A percentile compares a stretch with the other conserved stretches of the same genome.
Evolutionary conservation across 2,329 filamentous ascomycete species (phyloP).

Genomic region (Alternaria arbusti): DNA sequence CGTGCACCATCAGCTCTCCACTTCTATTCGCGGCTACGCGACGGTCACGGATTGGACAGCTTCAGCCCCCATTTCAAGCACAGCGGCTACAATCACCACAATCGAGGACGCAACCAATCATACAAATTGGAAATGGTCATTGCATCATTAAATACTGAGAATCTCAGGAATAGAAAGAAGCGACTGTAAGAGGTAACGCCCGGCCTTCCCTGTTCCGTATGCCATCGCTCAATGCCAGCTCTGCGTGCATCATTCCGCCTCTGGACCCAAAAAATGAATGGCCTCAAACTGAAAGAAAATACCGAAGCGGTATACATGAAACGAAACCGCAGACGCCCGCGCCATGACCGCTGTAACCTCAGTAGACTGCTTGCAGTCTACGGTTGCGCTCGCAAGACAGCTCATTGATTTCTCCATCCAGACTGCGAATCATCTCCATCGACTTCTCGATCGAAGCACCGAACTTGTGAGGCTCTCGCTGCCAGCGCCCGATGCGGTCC

Average conservation of each 20-base stretch:
- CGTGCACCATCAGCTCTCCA: conserved; percentile 44
- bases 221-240: conserved; percentile 36
- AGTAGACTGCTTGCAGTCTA: conserved; percentile 44
- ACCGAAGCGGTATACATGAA: conserved; percentile 45
- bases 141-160: conserved; percentile 40
- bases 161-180: conserved; percentile 38
- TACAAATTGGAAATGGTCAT: conserved; percentile 30
- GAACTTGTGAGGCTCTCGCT: conserved; percentile 68
- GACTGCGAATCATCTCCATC: conserved; percentile 73
- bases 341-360: conserved; percentile 26
- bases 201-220: conserved; percentile 35
- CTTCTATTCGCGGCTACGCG: conserved; percentile 50
- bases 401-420: conserved; percentile 71
- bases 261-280: conserved; percentile 42
- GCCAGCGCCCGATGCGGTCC: conserved; percentile 78
- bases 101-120: conserved; percentile 43
- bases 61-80: conserved; percentile 46
- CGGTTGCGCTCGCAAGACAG: conserved; percentile 63
- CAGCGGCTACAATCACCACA: conserved; percentile 47
- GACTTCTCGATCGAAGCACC: conserved; percentile 70
- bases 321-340: conserved; percentile 40
- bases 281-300: conserved; percentile 33
- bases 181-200: conserved; percentile 49
- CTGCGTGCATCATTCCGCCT: conserved; percentile 38
- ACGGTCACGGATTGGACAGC: conserved; percentile 49